These are phyloP conservation scores for Novymonas esmeraldas DNA, from an alignment of 208 protist genomes.

Conservation along the genomic window DNA sequence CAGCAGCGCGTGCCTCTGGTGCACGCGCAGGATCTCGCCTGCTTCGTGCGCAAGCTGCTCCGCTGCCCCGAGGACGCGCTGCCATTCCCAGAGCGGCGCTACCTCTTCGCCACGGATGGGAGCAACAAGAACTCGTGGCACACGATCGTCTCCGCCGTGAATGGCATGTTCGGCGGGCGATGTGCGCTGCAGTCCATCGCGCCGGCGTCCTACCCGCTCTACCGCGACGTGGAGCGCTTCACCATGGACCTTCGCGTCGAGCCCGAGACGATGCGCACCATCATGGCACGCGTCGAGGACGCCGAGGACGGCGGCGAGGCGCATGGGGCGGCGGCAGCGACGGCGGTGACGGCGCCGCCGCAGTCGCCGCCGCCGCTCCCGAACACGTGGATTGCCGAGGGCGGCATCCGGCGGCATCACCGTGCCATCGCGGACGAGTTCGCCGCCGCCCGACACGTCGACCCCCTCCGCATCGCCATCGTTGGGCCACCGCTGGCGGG, in stretches of 20 bases:
- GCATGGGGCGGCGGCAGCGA: background rate
- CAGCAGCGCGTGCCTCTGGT: slow-evolving; percentile 91
- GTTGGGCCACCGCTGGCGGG: slow-evolving; percentile 91
- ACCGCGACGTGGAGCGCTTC: slow-evolving; percentile 87
- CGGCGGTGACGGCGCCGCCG: slow-evolving; percentile 6
- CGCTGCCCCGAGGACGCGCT: slow-evolving; percentile 46
- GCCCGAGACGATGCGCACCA: slow-evolving; percentile 57
- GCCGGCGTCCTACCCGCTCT: slow-evolving; percentile 65
- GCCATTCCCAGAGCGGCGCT: slow-evolving; percentile 74
- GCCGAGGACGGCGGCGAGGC: slow-evolving; percentile 25
- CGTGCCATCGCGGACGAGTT: slow-evolving; percentile 82
- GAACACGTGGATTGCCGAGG: slow-evolving; percentile 74
- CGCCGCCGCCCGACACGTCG: slow-evolving; percentile 55
- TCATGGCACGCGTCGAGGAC: slow-evolving; percentile 75
- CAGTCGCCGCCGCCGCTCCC: slow-evolving; percentile 6
- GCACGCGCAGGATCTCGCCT: slow-evolving; percentile 92
- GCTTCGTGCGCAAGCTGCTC: slow-evolving; percentile 73
- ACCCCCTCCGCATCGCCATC: slow-evolving; percentile 82
- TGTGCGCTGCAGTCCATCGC: slow-evolving; percentile 46
- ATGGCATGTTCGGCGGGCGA: slow-evolving; percentile 72
- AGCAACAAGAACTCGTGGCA: slow-evolving; percentile 59
- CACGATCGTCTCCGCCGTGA: slow-evolving; percentile 75
- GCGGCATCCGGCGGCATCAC: slow-evolving; percentile 75
- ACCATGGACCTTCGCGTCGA: slow-evolving; percentile 88
- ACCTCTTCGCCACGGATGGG: slow-evolving; percentile 91